Percentiles rank a stretch among this genome's conserved stretches.
Conservation (phyloP, 371 early-diverging fungal species). For the Mortierella sp. region DNA sequence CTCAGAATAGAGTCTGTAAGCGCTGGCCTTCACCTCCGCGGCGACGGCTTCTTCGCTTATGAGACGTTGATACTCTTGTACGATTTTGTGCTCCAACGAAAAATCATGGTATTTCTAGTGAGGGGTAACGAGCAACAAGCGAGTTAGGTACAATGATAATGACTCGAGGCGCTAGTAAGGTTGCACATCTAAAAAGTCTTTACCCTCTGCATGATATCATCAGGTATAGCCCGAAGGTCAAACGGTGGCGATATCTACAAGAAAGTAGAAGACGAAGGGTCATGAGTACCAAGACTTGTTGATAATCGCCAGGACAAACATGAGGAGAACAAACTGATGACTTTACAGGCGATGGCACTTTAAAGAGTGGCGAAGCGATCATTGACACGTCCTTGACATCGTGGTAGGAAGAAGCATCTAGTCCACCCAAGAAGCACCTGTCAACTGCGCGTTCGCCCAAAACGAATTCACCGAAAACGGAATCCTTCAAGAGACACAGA, state of each 20-base stretch:
- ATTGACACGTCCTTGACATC: slow-evolving; percentile 48
- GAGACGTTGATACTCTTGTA: slow-evolving; percentile 44
- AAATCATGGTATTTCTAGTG: slow-evolving; percentile 43
- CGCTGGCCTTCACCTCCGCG: slow-evolving; percentile 36
- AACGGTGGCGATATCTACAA: slow-evolving; percentile 48
- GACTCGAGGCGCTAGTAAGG: neutral
- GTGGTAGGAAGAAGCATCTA: slow-evolving; percentile 51
- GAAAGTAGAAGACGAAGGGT: neutral
- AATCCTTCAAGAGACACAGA: neutral
- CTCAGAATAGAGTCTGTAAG: slow-evolving; percentile 34
- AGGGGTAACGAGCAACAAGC: neutral
- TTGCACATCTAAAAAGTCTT: neutral
- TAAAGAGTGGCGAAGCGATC: slow-evolving; percentile 49
- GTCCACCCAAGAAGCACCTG: neutral
- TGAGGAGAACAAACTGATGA: neutral
- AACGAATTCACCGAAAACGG: neutral
- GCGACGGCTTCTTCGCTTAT: slow-evolving; percentile 37
- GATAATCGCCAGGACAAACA: slow-evolving; percentile 1
- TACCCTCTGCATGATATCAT: slow-evolving; percentile 37
- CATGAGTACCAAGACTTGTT: neutral
- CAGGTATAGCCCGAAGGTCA: slow-evolving; percentile 34
- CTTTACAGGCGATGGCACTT: slow-evolving; percentile 35
- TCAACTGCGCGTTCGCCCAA: neutral
- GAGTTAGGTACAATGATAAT: neutral
- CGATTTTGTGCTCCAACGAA: slow-evolving; percentile 46